Conservation (phyloP, 202 grass and related monocot genomes). For the Eragrostis tef region DNA sequence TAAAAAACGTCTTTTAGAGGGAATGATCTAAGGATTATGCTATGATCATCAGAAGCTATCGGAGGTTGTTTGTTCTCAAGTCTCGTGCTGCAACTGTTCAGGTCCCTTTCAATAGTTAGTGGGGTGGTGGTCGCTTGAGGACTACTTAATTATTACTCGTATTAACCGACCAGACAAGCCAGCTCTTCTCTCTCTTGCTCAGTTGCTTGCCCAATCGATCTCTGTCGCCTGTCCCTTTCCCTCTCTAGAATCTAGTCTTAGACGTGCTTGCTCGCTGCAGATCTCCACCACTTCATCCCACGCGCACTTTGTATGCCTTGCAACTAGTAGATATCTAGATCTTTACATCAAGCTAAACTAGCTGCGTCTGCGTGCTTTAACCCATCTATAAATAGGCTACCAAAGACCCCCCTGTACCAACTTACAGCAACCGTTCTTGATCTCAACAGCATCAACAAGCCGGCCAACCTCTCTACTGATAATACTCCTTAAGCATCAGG, state of each 20-base stretch:
- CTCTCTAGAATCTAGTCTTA: neutral
- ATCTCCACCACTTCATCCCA: neutral
- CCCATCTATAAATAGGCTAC: conserved; percentile 47
- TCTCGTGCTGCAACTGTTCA: neutral
- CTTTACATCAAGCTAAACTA: neutral
- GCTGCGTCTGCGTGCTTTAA: neutral
- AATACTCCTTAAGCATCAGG: neutral
- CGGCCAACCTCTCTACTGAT: neutral
- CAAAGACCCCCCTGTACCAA: conserved; percentile 34
- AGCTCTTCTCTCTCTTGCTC: too few species aligned
- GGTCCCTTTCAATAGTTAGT: conserved; percentile 38
- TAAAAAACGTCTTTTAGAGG: too few species aligned
- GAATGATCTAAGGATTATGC: too few species aligned
- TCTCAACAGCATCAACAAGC: neutral
- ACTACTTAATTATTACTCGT: conserved; percentile 31
- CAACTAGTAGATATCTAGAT: neutral
- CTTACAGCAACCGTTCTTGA: conserved; percentile 23
- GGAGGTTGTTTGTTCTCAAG: neutral
- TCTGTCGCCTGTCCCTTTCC: conserved; percentile 1
- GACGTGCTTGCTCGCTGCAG: neutral
- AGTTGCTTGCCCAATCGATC: neutral
- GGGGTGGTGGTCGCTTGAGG: conserved; percentile 49
- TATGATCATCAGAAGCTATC: neutral
- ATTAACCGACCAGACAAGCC: conserved; percentile 47
- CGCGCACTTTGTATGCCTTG: neutral